Conservation (phyloP, 1,139 yeast genomes). For the Yamadazyma sp. region DNA sequence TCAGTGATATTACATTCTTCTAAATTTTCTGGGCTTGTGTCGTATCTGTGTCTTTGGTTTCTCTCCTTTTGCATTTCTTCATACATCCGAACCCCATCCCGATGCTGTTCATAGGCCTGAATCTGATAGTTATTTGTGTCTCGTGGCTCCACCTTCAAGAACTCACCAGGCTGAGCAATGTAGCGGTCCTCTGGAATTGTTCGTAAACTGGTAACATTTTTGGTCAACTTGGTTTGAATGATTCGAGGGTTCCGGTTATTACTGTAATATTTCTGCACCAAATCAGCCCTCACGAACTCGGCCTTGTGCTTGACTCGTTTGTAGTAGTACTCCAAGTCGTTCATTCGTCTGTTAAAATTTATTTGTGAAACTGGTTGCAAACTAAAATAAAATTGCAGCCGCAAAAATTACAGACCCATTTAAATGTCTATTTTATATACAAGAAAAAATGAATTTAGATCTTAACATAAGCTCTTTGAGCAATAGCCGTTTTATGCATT, state of each 20-base stretch:
- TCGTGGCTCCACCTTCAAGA: slow-evolving; percentile 11
- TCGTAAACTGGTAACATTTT: slow-evolving; percentile 40
- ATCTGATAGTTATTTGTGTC: too few relatives aligned
- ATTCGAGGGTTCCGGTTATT: slow-evolving; percentile 36
- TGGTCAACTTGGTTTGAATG: slow-evolving; percentile 37
- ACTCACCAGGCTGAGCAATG: slow-evolving; percentile 21
- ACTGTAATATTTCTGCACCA: slow-evolving; percentile 44
- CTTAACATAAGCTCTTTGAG: slow-evolving; percentile 72
- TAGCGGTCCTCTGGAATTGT: slow-evolving; percentile 24
- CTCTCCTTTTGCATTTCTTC: too few relatives aligned
- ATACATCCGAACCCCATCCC: too few relatives aligned
- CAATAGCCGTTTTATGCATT: slow-evolving; percentile 83
- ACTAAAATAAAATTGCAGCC: slow-evolving; percentile 1
- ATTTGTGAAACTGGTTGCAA: slow-evolving; percentile 2
- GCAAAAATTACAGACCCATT: background rate
- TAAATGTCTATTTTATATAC: slow-evolving; percentile 7
- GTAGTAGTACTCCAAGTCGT: slow-evolving; percentile 11
- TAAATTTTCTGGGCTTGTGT: too few relatives aligned
- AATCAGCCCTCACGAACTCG: slow-evolving; percentile 34
- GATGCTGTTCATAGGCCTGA: too few relatives aligned
- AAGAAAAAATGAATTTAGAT: slow-evolving; percentile 27
- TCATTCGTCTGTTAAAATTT: slow-evolving; percentile 5
- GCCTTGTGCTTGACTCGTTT: slow-evolving; percentile 26
- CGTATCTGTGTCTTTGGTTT: too few relatives aligned
- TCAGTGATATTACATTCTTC: too few relatives aligned